Evolutionary conservation across 176 grass and related monocot genomes (phyloP).

Genomic region (Oryza longistaminata): DNA sequence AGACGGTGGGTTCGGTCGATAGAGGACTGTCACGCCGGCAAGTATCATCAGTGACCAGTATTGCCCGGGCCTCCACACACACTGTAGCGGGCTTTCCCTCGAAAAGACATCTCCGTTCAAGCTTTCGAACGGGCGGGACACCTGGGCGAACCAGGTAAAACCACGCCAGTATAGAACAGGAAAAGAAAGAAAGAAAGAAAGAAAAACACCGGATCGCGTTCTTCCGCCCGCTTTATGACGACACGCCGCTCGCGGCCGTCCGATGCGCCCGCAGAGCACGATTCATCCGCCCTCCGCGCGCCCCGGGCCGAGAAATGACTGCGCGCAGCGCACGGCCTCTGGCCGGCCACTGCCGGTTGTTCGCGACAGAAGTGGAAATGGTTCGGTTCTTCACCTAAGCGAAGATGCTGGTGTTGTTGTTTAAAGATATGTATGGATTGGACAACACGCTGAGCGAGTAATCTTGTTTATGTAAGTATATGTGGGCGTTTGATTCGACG

Average conservation of each 20-base stretch:
- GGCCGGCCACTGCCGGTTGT: slow-evolving; percentile 24
- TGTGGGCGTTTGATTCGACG: slow-evolving; percentile 8
- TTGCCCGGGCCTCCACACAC: background rate
- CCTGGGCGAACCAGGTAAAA: slow-evolving; percentile 6
- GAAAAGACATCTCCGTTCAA: background rate
- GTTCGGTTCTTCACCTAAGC: background rate
- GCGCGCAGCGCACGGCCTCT: background rate
- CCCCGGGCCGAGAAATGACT: background rate
- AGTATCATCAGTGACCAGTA: background rate
- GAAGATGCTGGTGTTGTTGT: background rate
- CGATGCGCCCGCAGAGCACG: slow-evolving; percentile 6
- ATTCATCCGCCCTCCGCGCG: background rate
- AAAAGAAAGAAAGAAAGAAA: background rate
- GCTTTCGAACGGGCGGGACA: background rate
- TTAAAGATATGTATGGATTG: slow-evolving; percentile 1
- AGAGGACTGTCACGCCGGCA: background rate
- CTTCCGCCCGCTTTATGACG: background rate
- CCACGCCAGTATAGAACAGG: background rate
- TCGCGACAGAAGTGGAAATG: slow-evolving; percentile 42
- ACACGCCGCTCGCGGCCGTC: background rate
- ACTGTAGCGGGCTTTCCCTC: slow-evolving; percentile 2
- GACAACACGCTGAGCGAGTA: slow-evolving; percentile 1
- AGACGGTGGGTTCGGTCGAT: background rate
- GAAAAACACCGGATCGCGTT: background rate
- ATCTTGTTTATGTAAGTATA: slow-evolving; percentile 22